Evolutionary conservation across 2,329 filamentous ascomycete species (phyloP).

Genomic region (Fusarium aywerte): DNA sequence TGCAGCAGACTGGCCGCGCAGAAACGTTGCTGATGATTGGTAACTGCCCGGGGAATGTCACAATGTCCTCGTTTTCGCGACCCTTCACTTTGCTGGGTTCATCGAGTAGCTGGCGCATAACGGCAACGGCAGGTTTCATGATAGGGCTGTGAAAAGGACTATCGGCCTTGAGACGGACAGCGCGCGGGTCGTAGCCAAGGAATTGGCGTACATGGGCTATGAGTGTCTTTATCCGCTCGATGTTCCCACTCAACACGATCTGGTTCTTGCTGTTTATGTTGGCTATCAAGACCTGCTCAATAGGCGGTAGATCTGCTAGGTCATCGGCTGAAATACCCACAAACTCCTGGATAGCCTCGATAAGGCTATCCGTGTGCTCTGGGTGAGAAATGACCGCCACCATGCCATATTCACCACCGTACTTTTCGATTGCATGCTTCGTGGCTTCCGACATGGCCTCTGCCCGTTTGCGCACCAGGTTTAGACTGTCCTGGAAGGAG

Average conservation of each 20-base stretch:
- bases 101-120: slow-evolving; percentile 76
- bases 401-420: slow-evolving; percentile 91
- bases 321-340: slow-evolving; percentile 77
- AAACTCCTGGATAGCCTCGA: slow-evolving; percentile 82
- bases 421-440: slow-evolving; percentile 68
- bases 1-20: slow-evolving; percentile 78
- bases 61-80: slow-evolving; percentile 68
- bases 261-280: slow-evolving; percentile 98
- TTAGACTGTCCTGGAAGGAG: slow-evolving; percentile 79
- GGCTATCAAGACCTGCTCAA: slow-evolving; percentile 88
- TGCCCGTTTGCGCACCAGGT: slow-evolving; percentile 79
- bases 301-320: slow-evolving; percentile 74
- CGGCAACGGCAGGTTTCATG: slow-evolving; percentile 84
- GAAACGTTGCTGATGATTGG: slow-evolving; percentile 89
- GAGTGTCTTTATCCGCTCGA: slow-evolving; percentile 82
- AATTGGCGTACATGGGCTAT: slow-evolving; percentile 89
- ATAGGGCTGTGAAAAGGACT: slow-evolving; percentile 92
- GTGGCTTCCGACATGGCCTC: slow-evolving; percentile 86
- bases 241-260: slow-evolving; percentile 90
- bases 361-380: slow-evolving; percentile 74
- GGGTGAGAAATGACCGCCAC: slow-evolving; percentile 91
- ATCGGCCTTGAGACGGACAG: slow-evolving; percentile 86
- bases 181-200: slow-evolving; percentile 88
- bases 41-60: slow-evolving; percentile 79
- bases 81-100: slow-evolving; percentile 65